Conservation (phyloP, 179 eudicot species). For the Corrigiola litoralis region DNA sequence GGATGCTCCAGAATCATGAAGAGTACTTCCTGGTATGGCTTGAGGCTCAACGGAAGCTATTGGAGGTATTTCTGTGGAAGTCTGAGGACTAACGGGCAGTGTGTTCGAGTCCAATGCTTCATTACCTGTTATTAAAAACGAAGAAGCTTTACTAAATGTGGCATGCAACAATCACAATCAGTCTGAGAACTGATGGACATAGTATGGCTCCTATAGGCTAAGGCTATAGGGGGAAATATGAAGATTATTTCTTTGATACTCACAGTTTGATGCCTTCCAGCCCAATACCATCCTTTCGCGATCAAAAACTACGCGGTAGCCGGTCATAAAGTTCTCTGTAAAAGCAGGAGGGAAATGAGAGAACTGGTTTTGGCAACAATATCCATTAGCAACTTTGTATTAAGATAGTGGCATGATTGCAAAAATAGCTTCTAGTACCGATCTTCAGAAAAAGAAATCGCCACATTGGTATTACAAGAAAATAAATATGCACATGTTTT, state of each 20-base stretch:
- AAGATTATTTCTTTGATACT: slow-evolving; percentile 23
- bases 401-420: too few species aligned
- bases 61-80: slow-evolving; percentile 37
- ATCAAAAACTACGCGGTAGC: slow-evolving; percentile 76
- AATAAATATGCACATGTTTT: too few species aligned
- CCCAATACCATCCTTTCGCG: slow-evolving; percentile 81
- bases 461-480: too few species aligned
- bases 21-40: slow-evolving; percentile 46
- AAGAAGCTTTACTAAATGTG: neutral
- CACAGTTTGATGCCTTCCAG: slow-evolving; percentile 72
- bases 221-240: neutral
- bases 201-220: too few species aligned
- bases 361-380: neutral
- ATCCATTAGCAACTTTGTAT: neutral
- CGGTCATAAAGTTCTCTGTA: slow-evolving; percentile 96
- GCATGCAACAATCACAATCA: neutral
- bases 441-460: too few species aligned
- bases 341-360: slow-evolving; percentile 2
- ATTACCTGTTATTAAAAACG: slow-evolving; percentile 41
- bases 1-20: slow-evolving; percentile 26
- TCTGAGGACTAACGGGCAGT: slow-evolving; percentile 42
- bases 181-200: too few species aligned
- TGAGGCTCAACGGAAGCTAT: slow-evolving; percentile 52
- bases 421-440: too few species aligned
- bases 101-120: slow-evolving; percentile 46